A percentile compares a stretch with the other conserved stretches of the same genome.
These are phyloP conservation scores for Schizophyllum amplum DNA, from an alignment of 1,284 basidiomycete genomes.

Conservation along the genomic window DNA sequence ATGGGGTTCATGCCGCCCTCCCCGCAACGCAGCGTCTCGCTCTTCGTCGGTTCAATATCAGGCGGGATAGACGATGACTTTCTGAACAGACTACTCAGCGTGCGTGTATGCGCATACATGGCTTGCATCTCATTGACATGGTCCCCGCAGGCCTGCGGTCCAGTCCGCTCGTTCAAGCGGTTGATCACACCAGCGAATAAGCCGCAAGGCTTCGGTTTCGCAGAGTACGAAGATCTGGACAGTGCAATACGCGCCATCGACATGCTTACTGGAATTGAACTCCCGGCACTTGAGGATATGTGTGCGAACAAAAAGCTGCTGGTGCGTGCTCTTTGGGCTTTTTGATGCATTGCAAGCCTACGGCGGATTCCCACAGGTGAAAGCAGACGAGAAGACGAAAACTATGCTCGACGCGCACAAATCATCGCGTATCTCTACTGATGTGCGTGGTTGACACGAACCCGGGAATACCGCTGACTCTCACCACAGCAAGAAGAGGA, in stretches of 20 bases:
- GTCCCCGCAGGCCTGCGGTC: conserved; percentile 72
- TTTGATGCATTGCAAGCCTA: conserved; percentile 27
- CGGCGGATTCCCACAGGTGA: conserved; percentile 48
- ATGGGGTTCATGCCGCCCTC: conserved; percentile 53
- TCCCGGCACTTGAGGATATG: conserved; percentile 81
- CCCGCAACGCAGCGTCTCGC: conserved; percentile 47
- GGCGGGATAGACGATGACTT: conserved; percentile 82
- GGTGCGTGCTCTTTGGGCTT: conserved; percentile 41
- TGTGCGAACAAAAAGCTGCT: conserved; percentile 81
- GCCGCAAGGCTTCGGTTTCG: conserved; percentile 93
- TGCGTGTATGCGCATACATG: conserved; percentile 31
- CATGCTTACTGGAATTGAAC: conserved; percentile 76
- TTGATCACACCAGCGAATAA: conserved; percentile 85
- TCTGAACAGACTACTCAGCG: conserved; percentile 70
- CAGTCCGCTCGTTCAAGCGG: conserved; percentile 81
- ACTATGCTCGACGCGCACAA: conserved; percentile 81
- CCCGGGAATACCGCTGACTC: conserved; percentile 1
- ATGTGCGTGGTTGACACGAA: conserved; percentile 40
- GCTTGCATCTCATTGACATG: neutral
- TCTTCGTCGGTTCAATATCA: conserved; percentile 94
- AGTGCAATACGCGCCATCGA: conserved; percentile 76
- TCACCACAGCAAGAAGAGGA: conserved; percentile 51
- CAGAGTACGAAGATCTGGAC: conserved; percentile 86
- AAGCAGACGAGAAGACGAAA: conserved; percentile 90
- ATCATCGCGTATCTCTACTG: conserved; percentile 69